These are phyloP conservation scores for Tolypocladium amazonense DNA, from an alignment of 2,329 filamentous ascomycete species.

Conservation along the genomic window DNA sequence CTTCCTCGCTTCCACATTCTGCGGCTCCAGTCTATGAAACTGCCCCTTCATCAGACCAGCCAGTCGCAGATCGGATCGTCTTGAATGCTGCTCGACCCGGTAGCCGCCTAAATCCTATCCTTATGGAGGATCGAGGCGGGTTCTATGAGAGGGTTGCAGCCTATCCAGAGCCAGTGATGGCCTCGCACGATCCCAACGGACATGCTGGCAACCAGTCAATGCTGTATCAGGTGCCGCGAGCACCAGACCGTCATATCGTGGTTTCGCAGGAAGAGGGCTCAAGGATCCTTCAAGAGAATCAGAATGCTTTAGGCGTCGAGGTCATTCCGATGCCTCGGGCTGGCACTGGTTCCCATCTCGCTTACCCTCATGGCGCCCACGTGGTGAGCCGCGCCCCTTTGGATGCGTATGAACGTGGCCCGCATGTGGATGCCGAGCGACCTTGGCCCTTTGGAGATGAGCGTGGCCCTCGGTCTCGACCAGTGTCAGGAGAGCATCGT, in stretches of 20 bases:
- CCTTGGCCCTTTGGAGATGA: background rate
- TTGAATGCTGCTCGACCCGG: slow-evolving; percentile 19
- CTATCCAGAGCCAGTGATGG: background rate
- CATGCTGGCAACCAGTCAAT: slow-evolving; percentile 2
- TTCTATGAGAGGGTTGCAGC: slow-evolving; percentile 23
- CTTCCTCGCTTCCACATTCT: background rate
- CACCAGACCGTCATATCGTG: slow-evolving; percentile 3
- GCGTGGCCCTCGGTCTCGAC: background rate
- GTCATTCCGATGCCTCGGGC: slow-evolving; percentile 7
- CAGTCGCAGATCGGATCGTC: slow-evolving; percentile 16
- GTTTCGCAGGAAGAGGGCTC: slow-evolving; percentile 11
- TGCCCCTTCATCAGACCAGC: slow-evolving; percentile 6
- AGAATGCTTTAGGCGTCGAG: slow-evolving; percentile 9
- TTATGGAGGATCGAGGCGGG: slow-evolving; percentile 29
- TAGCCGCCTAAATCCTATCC: slow-evolving; percentile 19
- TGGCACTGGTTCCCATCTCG: background rate
- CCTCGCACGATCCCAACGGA: background rate
- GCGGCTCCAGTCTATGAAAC: slow-evolving; percentile 6
- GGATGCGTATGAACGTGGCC: background rate
- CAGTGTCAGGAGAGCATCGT: background rate
- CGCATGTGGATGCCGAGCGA: background rate
- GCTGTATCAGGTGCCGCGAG: slow-evolving; percentile 4
- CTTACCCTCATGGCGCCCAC: background rate
- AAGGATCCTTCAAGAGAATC: slow-evolving; percentile 8
- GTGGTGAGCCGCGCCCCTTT: background rate